A percentile compares a stretch with the other conserved stretches of the same genome.
These are phyloP conservation scores for Anethum foeniculum DNA, from an alignment of 140 eudicot species.

Conservation along the genomic window DNA sequence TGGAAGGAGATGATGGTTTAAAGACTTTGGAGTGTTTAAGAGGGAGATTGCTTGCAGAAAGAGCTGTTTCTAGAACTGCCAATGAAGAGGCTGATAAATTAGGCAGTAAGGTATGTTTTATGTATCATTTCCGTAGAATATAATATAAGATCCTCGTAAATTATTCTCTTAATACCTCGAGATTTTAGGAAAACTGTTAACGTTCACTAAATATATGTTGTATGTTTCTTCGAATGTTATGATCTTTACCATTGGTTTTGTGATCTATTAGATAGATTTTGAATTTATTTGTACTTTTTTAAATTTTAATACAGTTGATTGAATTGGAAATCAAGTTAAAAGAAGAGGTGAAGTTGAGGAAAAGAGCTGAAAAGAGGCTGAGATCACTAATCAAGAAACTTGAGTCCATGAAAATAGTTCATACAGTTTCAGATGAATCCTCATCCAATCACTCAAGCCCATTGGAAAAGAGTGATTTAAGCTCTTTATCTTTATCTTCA, in stretches of 20 bases:
- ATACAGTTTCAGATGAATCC: conserved; percentile 39
- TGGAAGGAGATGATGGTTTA: conserved; percentile 53
- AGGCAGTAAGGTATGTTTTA: conserved; percentile 42
- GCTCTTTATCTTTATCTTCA: conserved; percentile 30
- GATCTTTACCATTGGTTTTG: not conserved
- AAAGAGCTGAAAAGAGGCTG: conserved; percentile 69
- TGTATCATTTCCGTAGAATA: not conserved
- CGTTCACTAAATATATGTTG: not conserved
- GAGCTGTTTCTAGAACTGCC: conserved; percentile 77
- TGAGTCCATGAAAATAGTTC: conserved; percentile 39
- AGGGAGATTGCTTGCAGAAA: conserved; percentile 91
- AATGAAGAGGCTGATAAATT: conserved; percentile 49
- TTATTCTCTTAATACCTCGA: too few relatives aligned
- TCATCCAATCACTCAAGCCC: conserved; percentile 26
- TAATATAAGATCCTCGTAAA: too few relatives aligned
- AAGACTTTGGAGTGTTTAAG: conserved; percentile 72
- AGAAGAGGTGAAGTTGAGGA: conserved; percentile 56
- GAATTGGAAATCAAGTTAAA: conserved; percentile 58
- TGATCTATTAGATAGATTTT: not conserved
- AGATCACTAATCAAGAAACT: conserved; percentile 55
- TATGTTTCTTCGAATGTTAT: not conserved
- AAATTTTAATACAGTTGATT: conserved; percentile 29
- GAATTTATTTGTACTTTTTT: not conserved
- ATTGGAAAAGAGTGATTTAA: conserved; percentile 34
- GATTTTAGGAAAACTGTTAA: too few relatives aligned